Evolutionary conservation across 495 filamentous ascomycete species (phyloP), one percentile per base, ranked within the genome.

Genomic region (Neurospora tetrasperma): DNA sequence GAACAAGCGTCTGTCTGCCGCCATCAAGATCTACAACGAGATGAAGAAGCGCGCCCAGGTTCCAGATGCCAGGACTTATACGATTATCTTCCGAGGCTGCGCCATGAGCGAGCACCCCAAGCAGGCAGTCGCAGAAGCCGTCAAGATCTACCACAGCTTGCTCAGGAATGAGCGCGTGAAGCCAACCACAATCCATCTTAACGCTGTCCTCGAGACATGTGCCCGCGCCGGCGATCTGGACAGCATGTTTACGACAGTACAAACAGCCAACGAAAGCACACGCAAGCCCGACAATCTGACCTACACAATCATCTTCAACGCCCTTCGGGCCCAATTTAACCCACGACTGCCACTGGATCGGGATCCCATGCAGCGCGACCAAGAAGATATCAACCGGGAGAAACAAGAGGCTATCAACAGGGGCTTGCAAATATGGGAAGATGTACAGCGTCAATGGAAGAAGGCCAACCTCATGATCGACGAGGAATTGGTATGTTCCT

Each of bases 41-140:
- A 99, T 99, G 96, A 99, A 98, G 82, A 98, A 98, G 82, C 86
- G 93, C 20, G 89, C 84, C 42, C 89, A 92, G 72, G 82, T 82
- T 38, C 96, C 96, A 0, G 93, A 93, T 78, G 82, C 87, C 3
- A 84, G 87, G 71, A 97, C 95, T 0, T 97, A 91, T 79, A 94
- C 92, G 3, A 90, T 92, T 69, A 90, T 98, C 72, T 87, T 99
- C 76, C 85, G 89, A 31, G 96, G 94, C 27, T 86, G 93, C 23
- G 85, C 89, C 27, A 74, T 81, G n/a, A 84, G 89, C 48, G 70
- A 84, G 1, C 82, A 88, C 39, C 82, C 84, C 16, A 79, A 82
- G 42, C 75, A 87, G 31, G 86, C 88, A 35, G 83, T 93, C 6
- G 78, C 82, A 18, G 87, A 89, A 70, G 92, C 93, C 0, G 74